Base-by-base conservation (phyloP, 2,329 filamentous ascomycete genomes). In the Ceratocystis diversiconidia region DNA sequence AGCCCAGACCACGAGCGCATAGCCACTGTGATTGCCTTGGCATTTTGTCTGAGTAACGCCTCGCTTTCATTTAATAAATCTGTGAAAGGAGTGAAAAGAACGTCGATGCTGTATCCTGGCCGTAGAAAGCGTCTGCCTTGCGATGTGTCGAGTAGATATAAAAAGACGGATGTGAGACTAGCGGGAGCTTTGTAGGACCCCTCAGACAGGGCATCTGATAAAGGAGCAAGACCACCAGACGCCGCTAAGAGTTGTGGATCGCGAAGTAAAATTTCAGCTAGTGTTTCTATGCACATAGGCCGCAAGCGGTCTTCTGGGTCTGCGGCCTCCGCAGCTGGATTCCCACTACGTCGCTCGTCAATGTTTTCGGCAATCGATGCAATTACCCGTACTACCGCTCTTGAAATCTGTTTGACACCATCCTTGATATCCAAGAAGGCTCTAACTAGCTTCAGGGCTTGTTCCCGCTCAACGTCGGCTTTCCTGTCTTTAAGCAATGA, bases 381-480 rank as follows among this genome's bases (percentile, higher is more conserved):
- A 66, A 99, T 86, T 5, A 92, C 94, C 65, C 94, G 85, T 6
- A 95, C 88, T 22, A 99, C 85, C 0, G 90, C 87, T 67, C 89
- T 83, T 1, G 94, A 95, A 44, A 99, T 82, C 73, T 99, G 92
- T 69, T 84, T 82, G 7, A 95, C 86, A 10, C 94, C 94, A 69
- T 91, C 90, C 73, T 96, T 96, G 69, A 97, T 90, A 73, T 99
- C 94, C 2, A 99, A 79, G 72, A 99, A 99, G 8, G 92, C 90
- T 67, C 94, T 85, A 30, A 97, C 87, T 73, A 99, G 96, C 74
- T 99, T 99, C 71, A 99, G 79, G 12, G 94, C 94, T 75, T 99
- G 94, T 74, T 99, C 94, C 64, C 95, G 84, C 77, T 99, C 94
- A 19, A 99, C 89, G 70, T 92, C 92, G n/a, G 92, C 90, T 74